These are phyloP conservation scores for Tulasnella sp. DNA, from an alignment of 768 basidiomycete species.

Conservation along the genomic window DNA sequence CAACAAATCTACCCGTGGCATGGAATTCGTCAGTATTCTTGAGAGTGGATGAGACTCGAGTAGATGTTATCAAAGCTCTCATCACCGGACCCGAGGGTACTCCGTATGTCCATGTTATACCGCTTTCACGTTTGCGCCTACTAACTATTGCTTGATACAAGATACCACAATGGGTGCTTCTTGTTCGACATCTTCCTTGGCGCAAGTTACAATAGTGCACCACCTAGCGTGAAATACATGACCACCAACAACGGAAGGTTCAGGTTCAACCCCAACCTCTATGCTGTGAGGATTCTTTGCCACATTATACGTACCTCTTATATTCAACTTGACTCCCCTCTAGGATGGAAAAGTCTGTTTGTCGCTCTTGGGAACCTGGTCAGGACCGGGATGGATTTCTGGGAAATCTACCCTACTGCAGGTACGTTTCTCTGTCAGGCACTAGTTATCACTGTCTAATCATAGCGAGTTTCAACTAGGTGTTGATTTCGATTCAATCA, in stretches of 20 bases:
- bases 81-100: constrained; percentile 90
- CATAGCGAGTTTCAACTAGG: constrained; percentile 27
- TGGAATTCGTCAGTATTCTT: constrained; percentile 93
- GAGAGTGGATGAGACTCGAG: constrained; percentile 81
- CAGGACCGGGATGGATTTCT: constrained; percentile 83
- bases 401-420: constrained; percentile 85
- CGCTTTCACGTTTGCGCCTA: constrained; percentile 1
- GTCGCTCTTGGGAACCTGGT: constrained; percentile 84
- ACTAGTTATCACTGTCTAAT: background rate
- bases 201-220: constrained; percentile 53
- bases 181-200: constrained; percentile 91
- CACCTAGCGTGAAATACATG: constrained; percentile 4
- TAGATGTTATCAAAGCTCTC: constrained; percentile 78
- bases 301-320: background rate
- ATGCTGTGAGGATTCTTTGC: constrained; percentile 44
- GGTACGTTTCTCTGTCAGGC: constrained; percentile 28
- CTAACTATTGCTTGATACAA: constrained; percentile 24
- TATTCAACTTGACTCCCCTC: background rate
- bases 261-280: constrained; percentile 90
- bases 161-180: constrained; percentile 83
- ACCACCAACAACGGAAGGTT: constrained; percentile 64
- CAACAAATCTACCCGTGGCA: constrained; percentile 85
- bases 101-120: constrained; percentile 40
- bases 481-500: constrained; percentile 88
- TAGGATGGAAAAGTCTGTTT: constrained; percentile 92